phyloP scores from a whole-genome alignment of 306 rosid species.

The Vigna radiata region DNA sequence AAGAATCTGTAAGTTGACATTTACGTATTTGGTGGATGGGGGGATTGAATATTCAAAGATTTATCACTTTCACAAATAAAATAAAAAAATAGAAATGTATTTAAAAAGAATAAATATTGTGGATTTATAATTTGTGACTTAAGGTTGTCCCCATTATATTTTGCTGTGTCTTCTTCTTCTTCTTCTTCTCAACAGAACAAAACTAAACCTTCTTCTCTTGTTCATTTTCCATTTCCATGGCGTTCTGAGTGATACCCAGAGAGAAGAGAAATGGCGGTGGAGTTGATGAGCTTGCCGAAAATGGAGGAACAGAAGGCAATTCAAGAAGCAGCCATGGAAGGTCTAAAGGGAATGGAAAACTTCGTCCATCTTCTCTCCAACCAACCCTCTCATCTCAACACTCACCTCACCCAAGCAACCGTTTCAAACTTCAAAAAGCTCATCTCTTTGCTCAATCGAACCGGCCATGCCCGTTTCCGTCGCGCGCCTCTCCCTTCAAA shows the following conservation, averaged over 20 bases:
- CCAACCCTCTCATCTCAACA: constrained; percentile 54
- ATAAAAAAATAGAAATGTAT: too few species aligned
- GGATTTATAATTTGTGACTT: too few species aligned
- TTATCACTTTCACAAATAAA: too few species aligned
- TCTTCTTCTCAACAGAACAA: too few species aligned
- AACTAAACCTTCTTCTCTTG: too few species aligned
- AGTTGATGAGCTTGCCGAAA: constrained; percentile 65
- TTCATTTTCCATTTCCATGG: constrained; percentile 11
- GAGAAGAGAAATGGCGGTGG: constrained; percentile 62
- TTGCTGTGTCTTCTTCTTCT: not conserved
- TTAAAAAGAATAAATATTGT: too few species aligned
- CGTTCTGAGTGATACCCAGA: constrained; percentile 25
- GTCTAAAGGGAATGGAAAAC: constrained; percentile 78
- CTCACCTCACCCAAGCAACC: constrained; percentile 70
- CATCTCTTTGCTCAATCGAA: constrained; percentile 72
- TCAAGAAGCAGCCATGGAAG: constrained; percentile 81
- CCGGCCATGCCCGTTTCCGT: constrained; percentile 94
- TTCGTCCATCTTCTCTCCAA: constrained; percentile 66
- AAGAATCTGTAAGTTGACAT: too few species aligned
- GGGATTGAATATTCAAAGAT: too few species aligned
- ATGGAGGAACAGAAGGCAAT: constrained; percentile 81
- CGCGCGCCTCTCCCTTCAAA: constrained; percentile 65
- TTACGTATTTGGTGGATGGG: too few species aligned
- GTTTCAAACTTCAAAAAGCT: constrained; percentile 75
- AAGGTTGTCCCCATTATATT: constrained; percentile 50